Evolutionary conservation across 1,284 basidiomycete genomes (phyloP).

Genomic region (Cryptococcus neoformans): DNA sequence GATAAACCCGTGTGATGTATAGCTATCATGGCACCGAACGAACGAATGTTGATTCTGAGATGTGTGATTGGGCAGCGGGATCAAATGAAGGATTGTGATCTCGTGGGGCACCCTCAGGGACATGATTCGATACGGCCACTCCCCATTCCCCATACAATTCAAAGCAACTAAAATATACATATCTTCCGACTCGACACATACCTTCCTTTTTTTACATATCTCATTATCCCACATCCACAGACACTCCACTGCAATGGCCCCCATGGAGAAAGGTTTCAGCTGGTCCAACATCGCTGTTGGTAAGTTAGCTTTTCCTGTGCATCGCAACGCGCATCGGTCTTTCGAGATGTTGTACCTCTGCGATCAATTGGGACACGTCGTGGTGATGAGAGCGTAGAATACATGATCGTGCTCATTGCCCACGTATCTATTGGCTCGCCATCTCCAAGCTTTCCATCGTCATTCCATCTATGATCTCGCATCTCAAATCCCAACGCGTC

Average conservation of each 20-base stretch:
- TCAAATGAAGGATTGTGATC: constrained; percentile 2
- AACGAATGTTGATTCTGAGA: too few relatives aligned
- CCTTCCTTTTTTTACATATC: background rate
- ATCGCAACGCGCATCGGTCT: background rate
- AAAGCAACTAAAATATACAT: background rate
- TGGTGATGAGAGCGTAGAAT: too few relatives aligned
- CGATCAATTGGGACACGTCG: background rate
- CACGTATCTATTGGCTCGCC: too few relatives aligned
- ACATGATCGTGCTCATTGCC: too few relatives aligned
- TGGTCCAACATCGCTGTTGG: constrained; percentile 99
- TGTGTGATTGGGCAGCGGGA: constrained; percentile 1
- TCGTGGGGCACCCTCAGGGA: background rate
- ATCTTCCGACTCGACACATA: background rate
- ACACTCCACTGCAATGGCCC: constrained; percentile 49
- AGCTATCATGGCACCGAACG: too few relatives aligned
- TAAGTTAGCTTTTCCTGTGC: constrained; percentile 47
- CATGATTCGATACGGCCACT: background rate
- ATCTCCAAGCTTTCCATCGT: too few relatives aligned
- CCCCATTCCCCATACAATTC: background rate
- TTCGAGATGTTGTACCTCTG: background rate
- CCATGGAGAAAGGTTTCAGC: constrained; percentile 79
- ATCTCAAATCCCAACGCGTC: too few relatives aligned
- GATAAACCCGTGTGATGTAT: too few relatives aligned
- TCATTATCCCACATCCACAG: background rate
- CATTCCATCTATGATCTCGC: too few relatives aligned